These are phyloP conservation scores for Stropharia rugosoannulata DNA, from an alignment of 768 basidiomycete species.

Conservation along the genomic window DNA sequence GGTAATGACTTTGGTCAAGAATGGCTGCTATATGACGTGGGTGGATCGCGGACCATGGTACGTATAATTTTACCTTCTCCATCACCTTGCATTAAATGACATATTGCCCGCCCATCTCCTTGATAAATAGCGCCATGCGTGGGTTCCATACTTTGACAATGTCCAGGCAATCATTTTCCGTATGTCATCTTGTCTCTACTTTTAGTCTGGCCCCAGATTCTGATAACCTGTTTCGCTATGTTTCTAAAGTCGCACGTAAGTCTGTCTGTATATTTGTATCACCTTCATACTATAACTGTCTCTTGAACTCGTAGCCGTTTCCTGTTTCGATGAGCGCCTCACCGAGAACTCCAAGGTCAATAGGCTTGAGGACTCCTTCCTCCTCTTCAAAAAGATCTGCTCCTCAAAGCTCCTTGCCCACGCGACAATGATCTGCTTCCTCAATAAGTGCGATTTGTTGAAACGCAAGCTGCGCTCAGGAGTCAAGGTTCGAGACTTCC, in stretches of 20 bases:
- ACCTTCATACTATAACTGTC: slow-evolving; percentile 21
- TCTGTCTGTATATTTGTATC: slow-evolving; percentile 26
- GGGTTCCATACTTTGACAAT: slow-evolving; percentile 73
- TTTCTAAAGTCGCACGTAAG: slow-evolving; percentile 49
- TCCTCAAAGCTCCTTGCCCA: slow-evolving; percentile 54
- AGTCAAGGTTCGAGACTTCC: slow-evolving; percentile 46
- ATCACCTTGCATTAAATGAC: not conserved
- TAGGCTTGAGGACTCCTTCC: slow-evolving; percentile 70
- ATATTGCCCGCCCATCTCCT: not conserved
- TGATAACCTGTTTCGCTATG: slow-evolving; percentile 10
- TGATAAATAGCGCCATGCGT: slow-evolving; percentile 55
- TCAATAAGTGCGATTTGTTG: slow-evolving; percentile 74
- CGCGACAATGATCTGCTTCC: slow-evolving; percentile 66
- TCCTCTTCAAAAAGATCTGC: slow-evolving; percentile 67
- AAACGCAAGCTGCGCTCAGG: slow-evolving; percentile 47
- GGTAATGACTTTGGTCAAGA: slow-evolving; percentile 40
- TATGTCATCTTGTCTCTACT: slow-evolving; percentile 37
- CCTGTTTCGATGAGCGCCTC: slow-evolving; percentile 44
- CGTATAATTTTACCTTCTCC: slow-evolving; percentile 10
- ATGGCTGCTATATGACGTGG: slow-evolving; percentile 72
- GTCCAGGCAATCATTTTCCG: slow-evolving; percentile 79
- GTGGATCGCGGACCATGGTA: slow-evolving; percentile 59
- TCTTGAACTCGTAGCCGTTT: slow-evolving; percentile 32
- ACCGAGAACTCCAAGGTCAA: slow-evolving; percentile 64
- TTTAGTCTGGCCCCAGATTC: not conserved